Percentiles rank a stretch among this genome's conserved stretches.
Conservation (phyloP, 2,329 filamentous ascomycete species). For the Aspergillus niger region DNA sequence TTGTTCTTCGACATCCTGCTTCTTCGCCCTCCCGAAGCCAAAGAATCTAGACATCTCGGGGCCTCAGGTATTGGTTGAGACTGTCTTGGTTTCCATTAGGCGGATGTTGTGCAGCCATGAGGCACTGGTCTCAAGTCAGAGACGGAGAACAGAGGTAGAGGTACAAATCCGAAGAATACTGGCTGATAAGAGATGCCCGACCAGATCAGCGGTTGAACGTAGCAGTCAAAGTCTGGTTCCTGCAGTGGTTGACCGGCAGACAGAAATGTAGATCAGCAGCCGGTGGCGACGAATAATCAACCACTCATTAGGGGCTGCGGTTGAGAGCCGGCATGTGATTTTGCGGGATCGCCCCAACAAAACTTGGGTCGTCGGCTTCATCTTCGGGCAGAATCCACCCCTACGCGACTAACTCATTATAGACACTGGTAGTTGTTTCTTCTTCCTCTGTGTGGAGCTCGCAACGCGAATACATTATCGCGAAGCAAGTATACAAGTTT, state of each 20-base stretch:
- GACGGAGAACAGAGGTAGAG: background rate
- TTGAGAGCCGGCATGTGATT: constrained; percentile 24
- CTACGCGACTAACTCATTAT: background rate
- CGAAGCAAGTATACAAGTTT: background rate
- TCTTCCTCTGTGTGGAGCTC: background rate
- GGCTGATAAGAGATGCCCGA: background rate
- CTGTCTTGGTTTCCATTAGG: constrained; percentile 3
- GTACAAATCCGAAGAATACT: background rate
- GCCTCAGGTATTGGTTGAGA: constrained; percentile 13
- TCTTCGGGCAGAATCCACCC: background rate
- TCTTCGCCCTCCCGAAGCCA: constrained; percentile 18
- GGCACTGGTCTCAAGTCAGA: background rate
- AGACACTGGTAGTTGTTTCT: background rate
- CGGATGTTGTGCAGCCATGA: constrained; percentile 9
- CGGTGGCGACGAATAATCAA: constrained; percentile 3
- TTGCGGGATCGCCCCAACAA: constrained; percentile 19
- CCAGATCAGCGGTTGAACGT: background rate
- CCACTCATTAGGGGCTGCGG: constrained; percentile 5
- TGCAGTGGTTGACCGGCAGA: background rate
- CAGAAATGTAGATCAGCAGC: constrained; percentile 12
- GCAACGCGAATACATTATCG: background rate
- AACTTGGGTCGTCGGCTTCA: background rate
- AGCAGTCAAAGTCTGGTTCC: background rate
- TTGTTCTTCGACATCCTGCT: constrained; percentile 13
- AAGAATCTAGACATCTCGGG: constrained; percentile 24